Evolutionary conservation across 768 basidiomycete genomes (phyloP), one percentile per base, ranked within the genome.

Genomic region (Auriscalpium microsporum): DNA sequence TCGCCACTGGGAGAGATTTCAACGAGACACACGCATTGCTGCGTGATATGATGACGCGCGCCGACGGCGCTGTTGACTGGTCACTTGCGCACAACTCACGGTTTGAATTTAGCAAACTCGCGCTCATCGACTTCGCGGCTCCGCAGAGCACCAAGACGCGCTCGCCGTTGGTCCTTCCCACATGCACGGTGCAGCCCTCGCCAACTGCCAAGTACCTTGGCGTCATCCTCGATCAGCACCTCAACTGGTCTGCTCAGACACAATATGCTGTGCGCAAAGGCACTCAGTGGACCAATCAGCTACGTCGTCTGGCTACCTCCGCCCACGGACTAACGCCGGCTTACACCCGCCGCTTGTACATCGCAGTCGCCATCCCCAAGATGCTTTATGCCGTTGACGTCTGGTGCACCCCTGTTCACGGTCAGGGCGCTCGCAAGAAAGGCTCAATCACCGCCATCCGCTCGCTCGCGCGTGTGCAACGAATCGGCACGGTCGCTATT

Each of bases 1-100:
- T 73, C 0, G 71, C 69, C 0, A 52, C 58, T 1, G 68, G 65
- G 0, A 53, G 64, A 0, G 53, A 34, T 16, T 69, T 74, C 10
- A n/a, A 37, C 0, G 60, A 62, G 0, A 66, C 67, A 1, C 49
- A 55, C 13, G 2, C 3, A 2, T 42, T 1, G 0, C 19, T 58
- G 0, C 4, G 1, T 2, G 10, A 36, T 0, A 55, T 58, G 57
- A 52, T 58, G 50, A 36, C n/a, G 1, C 45, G 40, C 1, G 2
- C 14, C 6, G 53, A 17, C 9, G 53, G 57, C 0, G 50, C 36
- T 0, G 9, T 48, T 0, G 33, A 55, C 2, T 58, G 57, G 53
- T 55, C 57, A 0, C 16, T 17, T 0, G 3, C 0, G 0, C 53
- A 58, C 34, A 58, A 58, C 13, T 58, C 57, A 1, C 19, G 11